Conservation (phyloP, 2,329 filamentous ascomycete genomes). For the Paecilomyces dactylethromorphus region DNA sequence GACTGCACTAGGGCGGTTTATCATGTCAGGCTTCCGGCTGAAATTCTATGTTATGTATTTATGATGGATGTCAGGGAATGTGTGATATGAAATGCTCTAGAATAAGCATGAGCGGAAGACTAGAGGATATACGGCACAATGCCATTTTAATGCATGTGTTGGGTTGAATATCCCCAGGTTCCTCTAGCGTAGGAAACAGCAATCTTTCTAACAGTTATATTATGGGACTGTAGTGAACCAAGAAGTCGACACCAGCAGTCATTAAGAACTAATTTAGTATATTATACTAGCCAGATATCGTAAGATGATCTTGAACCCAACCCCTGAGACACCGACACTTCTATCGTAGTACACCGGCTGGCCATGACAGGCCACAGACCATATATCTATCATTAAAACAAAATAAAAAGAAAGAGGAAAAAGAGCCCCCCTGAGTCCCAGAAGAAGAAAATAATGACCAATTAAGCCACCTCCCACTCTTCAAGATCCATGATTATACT, state of each 20-base stretch:
- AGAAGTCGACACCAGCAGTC: not conserved
- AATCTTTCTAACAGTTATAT: not conserved
- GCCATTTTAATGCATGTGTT: not conserved
- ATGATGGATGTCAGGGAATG: not conserved
- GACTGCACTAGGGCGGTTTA: conserved; percentile 36
- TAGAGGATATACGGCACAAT: not conserved
- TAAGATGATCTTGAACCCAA: not conserved
- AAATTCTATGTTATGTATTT: not conserved
- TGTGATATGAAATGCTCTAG: not conserved
- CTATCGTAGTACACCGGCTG: not conserved
- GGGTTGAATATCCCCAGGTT: not conserved
- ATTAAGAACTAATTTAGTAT: not conserved
- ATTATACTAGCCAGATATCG: not conserved
- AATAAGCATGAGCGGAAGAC: not conserved
- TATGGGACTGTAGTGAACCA: not conserved
- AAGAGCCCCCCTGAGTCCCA: not conserved
- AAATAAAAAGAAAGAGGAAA: not conserved
- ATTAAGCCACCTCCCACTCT: not conserved
- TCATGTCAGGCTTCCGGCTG: not conserved
- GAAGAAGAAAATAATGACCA: not conserved
- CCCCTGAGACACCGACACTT: not conserved
- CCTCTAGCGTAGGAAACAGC: not conserved
- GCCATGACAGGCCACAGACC: not conserved
- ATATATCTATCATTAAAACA: not conserved
- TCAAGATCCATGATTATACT: not conserved